Base-by-base conservation (phyloP, 139 green algal genomes). In the Tetraselmis striata region DNA sequence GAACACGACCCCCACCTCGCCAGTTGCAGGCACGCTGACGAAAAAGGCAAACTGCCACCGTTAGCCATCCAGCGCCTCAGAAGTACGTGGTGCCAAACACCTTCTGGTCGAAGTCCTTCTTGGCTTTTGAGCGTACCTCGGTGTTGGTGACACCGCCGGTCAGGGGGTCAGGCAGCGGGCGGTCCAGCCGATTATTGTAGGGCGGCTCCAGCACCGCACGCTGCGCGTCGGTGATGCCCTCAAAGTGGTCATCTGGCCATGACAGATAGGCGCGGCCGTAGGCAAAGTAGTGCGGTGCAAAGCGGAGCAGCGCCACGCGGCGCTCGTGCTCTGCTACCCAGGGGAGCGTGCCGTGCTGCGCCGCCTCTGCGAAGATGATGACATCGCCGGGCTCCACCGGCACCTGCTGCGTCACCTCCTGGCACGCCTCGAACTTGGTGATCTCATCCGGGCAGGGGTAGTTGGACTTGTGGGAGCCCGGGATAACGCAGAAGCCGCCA, bases 381-480 rank as follows among this genome's bases (percentile, higher is more conserved):
- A 79, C 82, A 77, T 85, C 82, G 29, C 82, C 82, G 27, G 77
- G 32, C 27, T 79, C 1, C 1, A 80, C 30, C 67, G 75, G 27
- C 29, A 78, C 77, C 29, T 77, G 29, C 29, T 85, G 77, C 22
- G 25, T 59, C 77, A 45, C 30, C 77, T 81, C 77, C 45, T 67
- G 75, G 75, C 29, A 30, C 31, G 59, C 28, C 80, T 84, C 80
- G 29, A 80, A 84, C 2, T 31, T 29, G 27, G 59, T 75, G 2
- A 85, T 30, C 1, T 28, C 28, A 27, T 31, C 58, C 30, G 82
- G 82, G 11, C 59, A 80, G 58, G 82, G 77, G 26, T 83, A 74
- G 76, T 83, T 85, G n/a, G 45, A 76, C 77, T 85, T 85, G 76
- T 85, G 81, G 45, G 81, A 85, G 27, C 81, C 81, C 5, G 29